Evolutionary conservation across 2,329 filamentous ascomycete genomes (phyloP).

Genomic region (Dactylonectria macrodidyma): DNA sequence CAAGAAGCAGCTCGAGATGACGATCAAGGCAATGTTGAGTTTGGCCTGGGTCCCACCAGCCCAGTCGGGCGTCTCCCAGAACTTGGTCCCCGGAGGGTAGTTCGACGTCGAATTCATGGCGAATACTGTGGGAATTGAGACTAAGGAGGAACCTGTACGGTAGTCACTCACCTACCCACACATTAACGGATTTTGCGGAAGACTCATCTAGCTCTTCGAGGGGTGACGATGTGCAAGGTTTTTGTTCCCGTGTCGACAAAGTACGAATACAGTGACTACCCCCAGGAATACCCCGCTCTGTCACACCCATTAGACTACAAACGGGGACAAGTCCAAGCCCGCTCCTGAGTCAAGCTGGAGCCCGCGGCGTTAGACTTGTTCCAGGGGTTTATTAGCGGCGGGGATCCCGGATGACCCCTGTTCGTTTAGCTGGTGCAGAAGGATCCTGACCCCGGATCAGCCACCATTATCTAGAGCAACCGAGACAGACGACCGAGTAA

Average conservation of each 20-base stretch:
- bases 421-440: slow-evolving; percentile 1
- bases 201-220: neutral
- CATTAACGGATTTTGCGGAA: neutral
- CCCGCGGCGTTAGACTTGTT: neutral
- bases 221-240: slow-evolving; percentile 2
- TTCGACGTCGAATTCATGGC: slow-evolving; percentile 15
- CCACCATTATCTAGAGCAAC: slow-evolving; percentile 1
- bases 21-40: slow-evolving; percentile 24
- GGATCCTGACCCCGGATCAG: slow-evolving; percentile 5
- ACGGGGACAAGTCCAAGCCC: neutral
- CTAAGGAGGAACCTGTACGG: neutral
- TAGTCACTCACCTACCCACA: neutral
- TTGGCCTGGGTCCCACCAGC: slow-evolving; percentile 20
- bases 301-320: neutral
- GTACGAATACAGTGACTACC: neutral
- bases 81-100: slow-evolving; percentile 20
- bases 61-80: slow-evolving; percentile 27
- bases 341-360: neutral
- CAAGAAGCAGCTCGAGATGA: slow-evolving; percentile 13
- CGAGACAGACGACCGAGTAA: neutral
- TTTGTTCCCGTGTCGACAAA: slow-evolving; percentile 7
- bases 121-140: neutral
- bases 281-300: slow-evolving; percentile 8
- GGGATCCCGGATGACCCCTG: slow-evolving; percentile 3
- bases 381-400: slow-evolving; percentile 6